These are phyloP conservation scores for Leccinum barrowsii DNA, from an alignment of 768 basidiomycete genomes.

Conservation along the genomic window DNA sequence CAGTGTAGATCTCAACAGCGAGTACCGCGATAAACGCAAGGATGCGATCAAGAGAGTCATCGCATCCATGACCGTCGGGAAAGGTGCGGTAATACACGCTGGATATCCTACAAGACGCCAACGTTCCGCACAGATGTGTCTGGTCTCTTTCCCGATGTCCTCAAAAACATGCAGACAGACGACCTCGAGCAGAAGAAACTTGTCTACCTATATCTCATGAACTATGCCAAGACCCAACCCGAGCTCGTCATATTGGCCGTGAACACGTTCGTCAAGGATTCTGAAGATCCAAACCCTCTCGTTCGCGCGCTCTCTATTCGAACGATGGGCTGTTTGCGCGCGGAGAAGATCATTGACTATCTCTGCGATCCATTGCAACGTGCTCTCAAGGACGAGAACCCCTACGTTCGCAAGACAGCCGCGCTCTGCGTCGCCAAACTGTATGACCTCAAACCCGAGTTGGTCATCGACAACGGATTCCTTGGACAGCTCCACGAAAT, in stretches of 20 bases:
- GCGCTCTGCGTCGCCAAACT: conserved; percentile 96
- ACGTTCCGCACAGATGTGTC: conserved; percentile 60
- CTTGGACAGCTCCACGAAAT: conserved; percentile 85
- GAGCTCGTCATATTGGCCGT: conserved; percentile 98
- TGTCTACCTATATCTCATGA: conserved; percentile 99
- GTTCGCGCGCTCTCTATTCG: conserved; percentile 95
- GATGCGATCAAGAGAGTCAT: conserved; percentile 98
- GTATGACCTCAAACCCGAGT: conserved; percentile 93
- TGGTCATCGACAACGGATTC: conserved; percentile 95
- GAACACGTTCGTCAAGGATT: conserved; percentile 98
- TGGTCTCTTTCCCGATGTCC: conserved; percentile 94
- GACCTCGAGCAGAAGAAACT: conserved; percentile 99
- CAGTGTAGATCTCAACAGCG: conserved; percentile 93
- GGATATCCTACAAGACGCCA: conserved; percentile 5
- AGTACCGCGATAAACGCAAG: conserved; percentile 92
- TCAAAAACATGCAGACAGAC: conserved; percentile 99
- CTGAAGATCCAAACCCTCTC: conserved; percentile 94
- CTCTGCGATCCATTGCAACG: conserved; percentile 93
- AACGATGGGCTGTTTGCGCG: conserved; percentile 95
- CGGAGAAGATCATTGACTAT: conserved; percentile 99
- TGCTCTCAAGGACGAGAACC: conserved; percentile 91
- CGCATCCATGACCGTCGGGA: conserved; percentile 98
- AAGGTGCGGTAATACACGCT: conserved; percentile 53
- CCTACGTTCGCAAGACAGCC: conserved; percentile 97
- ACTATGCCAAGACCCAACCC: conserved; percentile 98